Base-by-base conservation (phyloP, 495 filamentous ascomycete species). In the Penicillium samsonianum region DNA sequence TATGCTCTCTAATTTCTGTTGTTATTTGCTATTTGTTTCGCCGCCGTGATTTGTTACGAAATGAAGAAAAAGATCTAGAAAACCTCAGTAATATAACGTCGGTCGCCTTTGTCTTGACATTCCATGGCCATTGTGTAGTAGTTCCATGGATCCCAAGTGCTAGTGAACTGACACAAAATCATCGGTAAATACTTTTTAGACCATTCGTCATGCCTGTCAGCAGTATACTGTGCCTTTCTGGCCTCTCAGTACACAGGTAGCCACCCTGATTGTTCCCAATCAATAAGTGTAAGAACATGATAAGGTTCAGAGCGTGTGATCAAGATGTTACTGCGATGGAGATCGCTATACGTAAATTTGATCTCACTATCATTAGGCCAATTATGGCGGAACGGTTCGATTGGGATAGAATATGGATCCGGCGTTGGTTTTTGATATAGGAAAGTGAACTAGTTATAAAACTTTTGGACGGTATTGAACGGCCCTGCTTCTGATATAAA, bases 261-360 rank as follows among this genome's bases (percentile, higher is more conserved):
- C 75, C 76, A 80, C 5, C 78, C 77, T 4, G 77, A 71, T 53
- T 80, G 75, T 49, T 78, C 71, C 79, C 76, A 80, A 46, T 79
- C 78, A 17, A 80, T 55, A 28, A 82, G 59, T 1, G 74, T 68
- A 23, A 73, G 59, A 26, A 76, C 49, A 44, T 53, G 64, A 37
- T 72, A 72, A 9, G 71, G 70, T 1, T 54, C 54, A 25, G 57
- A 47, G 11, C 64, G 11, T 12, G 70, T 70, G 25, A 79, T 51
- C 44, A 80, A 56, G 58, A 81, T 76, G 56, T 82, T 80, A 48
- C 71, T 75, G 37, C 61, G 76, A 60, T 78, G 73, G 26, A 28
- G 26, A 28, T 28, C 26, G 26, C 26, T 7, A 28, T 28, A 4
- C 26, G 26, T 28, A 7, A 28, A 28, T 28, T 28, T 28, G 7